Base-by-base conservation (phyloP, 495 filamentous ascomycete genomes). In the Penicillium soppii region DNA sequence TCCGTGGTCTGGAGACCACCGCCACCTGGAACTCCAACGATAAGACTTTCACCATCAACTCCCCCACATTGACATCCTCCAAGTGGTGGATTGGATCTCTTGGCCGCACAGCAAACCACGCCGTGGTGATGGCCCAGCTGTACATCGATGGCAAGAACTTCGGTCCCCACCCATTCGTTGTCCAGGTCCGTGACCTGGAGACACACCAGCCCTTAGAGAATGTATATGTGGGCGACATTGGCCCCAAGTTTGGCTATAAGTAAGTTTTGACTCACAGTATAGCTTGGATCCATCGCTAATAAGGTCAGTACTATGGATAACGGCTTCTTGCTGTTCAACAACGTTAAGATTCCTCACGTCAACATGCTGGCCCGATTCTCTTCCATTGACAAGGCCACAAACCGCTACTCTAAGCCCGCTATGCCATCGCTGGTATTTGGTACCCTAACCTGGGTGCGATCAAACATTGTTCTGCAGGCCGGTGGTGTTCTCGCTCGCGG, bases 51-150 rank as follows among this genome's bases (percentile, higher is more conserved):
- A 81, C 72, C 38, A 78, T 91, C 41, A 79, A 86, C 57, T 85
- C 83, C 0, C 87, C 87, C 0, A 69, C 76, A 45, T 69, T 88
- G 46, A 89, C 85, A 8, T 76, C 84, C 13, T 82, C 81, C 30
- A 91, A 91, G 62, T 91, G 86, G 86, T 90, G 87, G 87, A 87
- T 89, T 58, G 87, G 87, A 0, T 84, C 82, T 20, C 72, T 89
- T 5, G 87, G 87, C 39, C 67, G 81, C n/a, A 81, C 83, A 8
- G 86, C 87, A 16, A 90, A 88, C 54, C 79, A 89, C 67, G 86
- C 87, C 0, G 80, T 86, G 21, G 87, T 91, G 1, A 85, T 89
- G 82, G 87, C 87, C 10, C 83, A 89, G 59, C 67, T 88, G 33
- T 75, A 78, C 30, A 81, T 89, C 45, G 70, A 63, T 30, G 82